Conservation (phyloP, 768 basidiomycete genomes). For the Rickenella mellea region DNA sequence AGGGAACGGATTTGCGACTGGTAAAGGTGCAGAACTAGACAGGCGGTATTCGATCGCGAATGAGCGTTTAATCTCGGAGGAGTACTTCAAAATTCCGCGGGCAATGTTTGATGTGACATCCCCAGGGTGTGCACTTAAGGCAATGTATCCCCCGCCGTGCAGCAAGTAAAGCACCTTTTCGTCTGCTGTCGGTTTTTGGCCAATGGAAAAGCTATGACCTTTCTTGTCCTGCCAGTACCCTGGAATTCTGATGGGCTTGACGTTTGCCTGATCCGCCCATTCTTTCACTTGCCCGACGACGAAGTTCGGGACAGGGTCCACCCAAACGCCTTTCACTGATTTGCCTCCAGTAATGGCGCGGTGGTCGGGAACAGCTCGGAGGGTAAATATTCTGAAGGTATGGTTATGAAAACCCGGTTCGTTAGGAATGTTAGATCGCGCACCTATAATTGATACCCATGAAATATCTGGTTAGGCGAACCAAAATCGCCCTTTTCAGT, state of each 20-base stretch:
- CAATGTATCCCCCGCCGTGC: constrained; percentile 56
- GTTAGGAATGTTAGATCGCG: not conserved
- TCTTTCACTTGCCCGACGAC: constrained; percentile 32
- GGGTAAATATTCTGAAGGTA: constrained; percentile 25
- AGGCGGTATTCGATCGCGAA: constrained; percentile 70
- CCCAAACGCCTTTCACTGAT: constrained; percentile 41
- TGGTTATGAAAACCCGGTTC: not conserved
- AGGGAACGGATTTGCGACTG: constrained; percentile 54
- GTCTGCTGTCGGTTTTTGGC: constrained; percentile 30
- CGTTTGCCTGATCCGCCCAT: constrained; percentile 29
- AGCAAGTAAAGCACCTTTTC: constrained; percentile 52
- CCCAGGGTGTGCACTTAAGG: constrained; percentile 47
- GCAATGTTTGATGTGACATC: constrained; percentile 36
- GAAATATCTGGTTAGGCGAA: constrained; percentile 6
- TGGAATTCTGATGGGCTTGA: constrained; percentile 35
- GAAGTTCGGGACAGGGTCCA: constrained; percentile 31
- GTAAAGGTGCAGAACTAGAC: constrained; percentile 32
- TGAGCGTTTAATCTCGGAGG: constrained; percentile 33
- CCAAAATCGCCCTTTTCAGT: constrained; percentile 26
- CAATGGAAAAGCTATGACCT: constrained; percentile 24
- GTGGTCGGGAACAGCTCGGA: constrained; percentile 25
- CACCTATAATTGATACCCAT: not conserved
- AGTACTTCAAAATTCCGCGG: constrained; percentile 37
- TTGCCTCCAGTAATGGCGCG: constrained; percentile 29
- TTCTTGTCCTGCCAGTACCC: constrained; percentile 49